Evolutionary conservation across 768 basidiomycete genomes (phyloP).

Genomic region (Tephrocybe rancida): DNA sequence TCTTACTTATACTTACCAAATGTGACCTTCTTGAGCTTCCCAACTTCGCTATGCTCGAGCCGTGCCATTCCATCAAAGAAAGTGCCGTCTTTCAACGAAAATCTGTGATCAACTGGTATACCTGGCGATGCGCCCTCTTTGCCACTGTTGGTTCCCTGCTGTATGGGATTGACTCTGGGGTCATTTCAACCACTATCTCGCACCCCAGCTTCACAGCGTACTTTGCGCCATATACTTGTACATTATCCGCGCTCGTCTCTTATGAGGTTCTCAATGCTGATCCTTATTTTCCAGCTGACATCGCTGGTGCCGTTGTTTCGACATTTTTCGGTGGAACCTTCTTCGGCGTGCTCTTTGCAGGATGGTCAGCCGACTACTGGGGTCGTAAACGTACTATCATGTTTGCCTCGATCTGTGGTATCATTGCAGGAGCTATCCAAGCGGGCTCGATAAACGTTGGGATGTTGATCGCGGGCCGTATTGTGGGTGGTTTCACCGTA

Average conservation of each 20-base stretch:
- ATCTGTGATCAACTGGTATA: constrained; percentile 6
- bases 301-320: constrained; percentile 7
- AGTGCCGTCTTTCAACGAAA: neutral
- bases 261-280: neutral
- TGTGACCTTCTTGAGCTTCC: no score
- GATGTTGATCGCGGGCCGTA: constrained; percentile 9
- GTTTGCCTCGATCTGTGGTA: constrained; percentile 9
- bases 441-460: constrained; percentile 7
- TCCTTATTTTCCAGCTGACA: neutral
- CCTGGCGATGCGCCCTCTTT: constrained; percentile 7
- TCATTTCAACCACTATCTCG: constrained; percentile 11
- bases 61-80: neutral
- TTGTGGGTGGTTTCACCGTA: constrained; percentile 9
- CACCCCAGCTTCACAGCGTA: constrained; percentile 8
- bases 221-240: constrained; percentile 10
- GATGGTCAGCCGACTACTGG: constrained; percentile 11
- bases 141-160: constrained; percentile 7
- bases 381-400: constrained; percentile 7
- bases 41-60: neutral
- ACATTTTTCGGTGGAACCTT: constrained; percentile 9
- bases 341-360: constrained; percentile 7
- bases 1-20: no score
- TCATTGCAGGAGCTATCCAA: constrained; percentile 11
- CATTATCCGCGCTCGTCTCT: neutral
- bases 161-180: constrained; percentile 11